phyloP scores from a whole-genome alignment of 768 basidiomycete genomes.

The Fibroporia radiculosa region DNA sequence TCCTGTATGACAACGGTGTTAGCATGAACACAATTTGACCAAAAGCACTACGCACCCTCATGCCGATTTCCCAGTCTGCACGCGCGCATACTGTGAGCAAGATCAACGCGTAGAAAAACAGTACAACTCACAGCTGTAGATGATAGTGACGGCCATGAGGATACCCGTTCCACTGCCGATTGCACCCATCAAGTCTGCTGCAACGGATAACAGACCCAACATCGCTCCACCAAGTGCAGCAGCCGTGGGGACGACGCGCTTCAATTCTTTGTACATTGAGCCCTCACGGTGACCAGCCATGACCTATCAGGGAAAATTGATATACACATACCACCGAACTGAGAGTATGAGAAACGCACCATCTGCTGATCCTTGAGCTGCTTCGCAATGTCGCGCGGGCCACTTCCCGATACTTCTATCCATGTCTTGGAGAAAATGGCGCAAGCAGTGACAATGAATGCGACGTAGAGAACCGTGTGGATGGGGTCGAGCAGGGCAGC shows the following conservation, averaged over 20 bases:
- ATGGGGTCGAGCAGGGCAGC: constrained; percentile 88
- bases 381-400: constrained; percentile 93
- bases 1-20: constrained; percentile 34
- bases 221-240: constrained; percentile 98
- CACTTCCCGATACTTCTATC: constrained; percentile 97
- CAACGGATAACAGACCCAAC: constrained; percentile 83
- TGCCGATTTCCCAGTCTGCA: constrained; percentile 91
- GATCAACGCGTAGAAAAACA: neutral
- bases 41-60: constrained; percentile 38
- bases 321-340: neutral
- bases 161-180: constrained; percentile 95
- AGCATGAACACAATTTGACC: neutral
- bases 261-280: constrained; percentile 99
- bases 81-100: neutral
- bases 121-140: constrained; percentile 57
- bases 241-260: constrained; percentile 95
- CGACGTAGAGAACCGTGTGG: constrained; percentile 85
- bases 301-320: constrained; percentile 32
- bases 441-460: constrained; percentile 89
- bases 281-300: constrained; percentile 89
- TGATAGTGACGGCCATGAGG: constrained; percentile 96
- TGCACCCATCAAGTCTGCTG: constrained; percentile 92
- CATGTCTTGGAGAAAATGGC: constrained; percentile 99
- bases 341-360: constrained; percentile 33
- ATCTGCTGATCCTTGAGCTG: constrained; percentile 98